These are phyloP conservation scores for Hyaloscypha hepaticicola DNA, from an alignment of 495 filamentous ascomycete species.

Conservation along the genomic window DNA sequence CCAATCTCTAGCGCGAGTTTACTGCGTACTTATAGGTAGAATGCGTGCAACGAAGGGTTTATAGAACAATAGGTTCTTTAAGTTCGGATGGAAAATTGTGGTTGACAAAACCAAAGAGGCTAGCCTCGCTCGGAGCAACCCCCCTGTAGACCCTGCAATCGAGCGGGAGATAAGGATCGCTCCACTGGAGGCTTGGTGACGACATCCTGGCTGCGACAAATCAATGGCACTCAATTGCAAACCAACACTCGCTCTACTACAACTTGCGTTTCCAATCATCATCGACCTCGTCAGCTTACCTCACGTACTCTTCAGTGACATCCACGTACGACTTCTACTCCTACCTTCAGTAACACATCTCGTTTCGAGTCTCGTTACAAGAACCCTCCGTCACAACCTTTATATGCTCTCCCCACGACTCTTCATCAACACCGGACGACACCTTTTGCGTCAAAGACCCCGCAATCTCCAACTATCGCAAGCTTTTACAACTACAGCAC, in stretches of 20 bases:
- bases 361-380: not conserved
- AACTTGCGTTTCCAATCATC: not conserved
- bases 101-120: not conserved
- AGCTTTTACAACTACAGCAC: conserved; percentile 29
- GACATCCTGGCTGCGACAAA: not conserved
- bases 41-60: no score
- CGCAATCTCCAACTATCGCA: conserved; percentile 7
- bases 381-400: not conserved
- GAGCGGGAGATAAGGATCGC: not conserved
- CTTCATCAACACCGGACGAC: conserved; percentile 8
- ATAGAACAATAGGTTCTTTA: no score
- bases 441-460: conserved; percentile 15
- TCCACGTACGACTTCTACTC: not conserved
- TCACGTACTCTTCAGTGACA: not conserved
- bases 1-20: no score
- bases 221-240: not conserved
- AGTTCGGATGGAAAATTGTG: no score
- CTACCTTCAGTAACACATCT: not conserved
- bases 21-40: no score
- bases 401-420: conserved; percentile 20
- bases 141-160: not conserved
- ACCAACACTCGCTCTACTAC: conserved; percentile 1
- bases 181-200: not conserved
- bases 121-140: not conserved
- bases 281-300: conserved; percentile 1